phyloP scores from a whole-genome alignment of 2,329 filamentous ascomycete genomes.

The Alternaria rosae region DNA sequence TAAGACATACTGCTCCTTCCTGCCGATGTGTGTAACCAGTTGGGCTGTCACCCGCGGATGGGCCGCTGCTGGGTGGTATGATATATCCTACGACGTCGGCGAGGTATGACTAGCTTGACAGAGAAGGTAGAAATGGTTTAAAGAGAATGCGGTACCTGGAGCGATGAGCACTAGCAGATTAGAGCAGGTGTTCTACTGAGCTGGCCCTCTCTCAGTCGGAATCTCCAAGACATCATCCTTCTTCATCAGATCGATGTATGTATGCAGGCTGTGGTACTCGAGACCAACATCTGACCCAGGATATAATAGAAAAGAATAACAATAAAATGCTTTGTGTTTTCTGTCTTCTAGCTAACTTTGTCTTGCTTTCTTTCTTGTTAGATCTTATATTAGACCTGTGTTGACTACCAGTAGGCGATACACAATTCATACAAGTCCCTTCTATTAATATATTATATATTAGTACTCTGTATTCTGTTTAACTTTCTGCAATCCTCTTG shows the following conservation, averaged over 20 bases:
- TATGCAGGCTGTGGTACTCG: not conserved
- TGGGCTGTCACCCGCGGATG: not conserved
- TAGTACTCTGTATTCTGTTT: no score
- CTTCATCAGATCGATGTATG: not conserved
- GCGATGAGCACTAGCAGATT: not conserved
- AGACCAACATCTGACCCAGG: no score
- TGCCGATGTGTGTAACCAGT: not conserved
- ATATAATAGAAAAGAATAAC: no score
- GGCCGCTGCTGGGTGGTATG: not conserved
- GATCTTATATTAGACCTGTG: no score
- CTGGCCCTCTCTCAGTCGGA: not conserved
- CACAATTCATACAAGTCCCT: no score
- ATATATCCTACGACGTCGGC: not conserved
- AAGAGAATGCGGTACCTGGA: not conserved
- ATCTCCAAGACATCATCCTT: not conserved
- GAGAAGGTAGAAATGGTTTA: not conserved
- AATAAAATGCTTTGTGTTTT: no score
- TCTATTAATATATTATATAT: no score
- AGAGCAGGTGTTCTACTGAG: not conserved
- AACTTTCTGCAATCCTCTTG: no score
- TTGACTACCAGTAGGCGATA: no score
- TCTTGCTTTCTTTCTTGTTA: no score
- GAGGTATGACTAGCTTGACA: not conserved
- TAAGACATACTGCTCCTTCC: constrained; percentile 7
- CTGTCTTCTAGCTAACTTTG: no score